Conservation (phyloP, 768 basidiomycete genomes). For the Thelephora ganbajun region DNA sequence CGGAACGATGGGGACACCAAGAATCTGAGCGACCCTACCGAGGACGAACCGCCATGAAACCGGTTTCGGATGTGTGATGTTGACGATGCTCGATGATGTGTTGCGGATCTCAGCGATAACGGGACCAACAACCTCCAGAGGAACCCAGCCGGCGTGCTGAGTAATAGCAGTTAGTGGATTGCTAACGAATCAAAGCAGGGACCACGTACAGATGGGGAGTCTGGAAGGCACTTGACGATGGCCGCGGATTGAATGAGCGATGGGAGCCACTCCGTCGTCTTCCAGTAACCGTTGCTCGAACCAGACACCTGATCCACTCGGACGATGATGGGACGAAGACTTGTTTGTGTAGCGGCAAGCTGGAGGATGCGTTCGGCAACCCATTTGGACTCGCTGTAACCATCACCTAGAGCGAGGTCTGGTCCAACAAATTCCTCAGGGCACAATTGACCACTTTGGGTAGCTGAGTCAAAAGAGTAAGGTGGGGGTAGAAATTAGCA, state of each 20-base stretch:
- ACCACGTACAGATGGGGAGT: constrained; percentile 15
- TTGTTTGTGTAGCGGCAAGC: constrained; percentile 15
- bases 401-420: constrained; percentile 16
- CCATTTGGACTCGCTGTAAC: constrained; percentile 26
- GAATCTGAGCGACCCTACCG: constrained; percentile 1
- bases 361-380: constrained; percentile 25
- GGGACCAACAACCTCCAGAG: constrained; percentile 17
- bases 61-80: constrained; percentile 7
- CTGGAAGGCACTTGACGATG: constrained; percentile 20
- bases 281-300: constrained; percentile 27
- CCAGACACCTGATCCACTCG: constrained; percentile 32
- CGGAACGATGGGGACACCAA: constrained; percentile 5
- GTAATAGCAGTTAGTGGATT: background rate
- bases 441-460: background rate
- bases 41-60: constrained; percentile 8
- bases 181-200: background rate
- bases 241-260: constrained; percentile 20
- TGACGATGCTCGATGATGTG: constrained; percentile 9
- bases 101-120: constrained; percentile 16
- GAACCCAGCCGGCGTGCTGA: constrained; percentile 18
- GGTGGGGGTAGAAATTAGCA: background rate
- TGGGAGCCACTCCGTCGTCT: constrained; percentile 30
- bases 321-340: constrained; percentile 19
- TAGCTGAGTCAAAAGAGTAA: background rate
- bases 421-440: constrained; percentile 8